Evolutionary conservation across 768 basidiomycete genomes (phyloP).

Genomic region (Russula brevipes): DNA sequence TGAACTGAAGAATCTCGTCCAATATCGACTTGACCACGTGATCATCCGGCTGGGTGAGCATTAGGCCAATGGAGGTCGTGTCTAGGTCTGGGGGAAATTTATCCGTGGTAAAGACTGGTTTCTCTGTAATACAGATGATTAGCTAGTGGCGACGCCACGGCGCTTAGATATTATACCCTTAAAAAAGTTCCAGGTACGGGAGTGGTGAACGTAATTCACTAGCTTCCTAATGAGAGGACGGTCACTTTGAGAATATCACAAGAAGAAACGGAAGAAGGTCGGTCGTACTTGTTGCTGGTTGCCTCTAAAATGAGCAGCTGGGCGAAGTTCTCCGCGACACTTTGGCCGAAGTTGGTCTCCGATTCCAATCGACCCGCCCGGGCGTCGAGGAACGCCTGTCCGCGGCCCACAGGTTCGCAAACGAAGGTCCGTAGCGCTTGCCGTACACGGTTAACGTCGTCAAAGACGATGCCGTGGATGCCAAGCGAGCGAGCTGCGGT

Average conservation of each 20-base stretch:
- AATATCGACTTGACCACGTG: constrained; percentile 41
- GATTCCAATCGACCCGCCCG: constrained; percentile 43
- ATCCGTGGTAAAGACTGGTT: constrained; percentile 40
- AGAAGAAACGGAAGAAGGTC: background rate
- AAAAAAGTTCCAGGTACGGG: constrained; percentile 53
- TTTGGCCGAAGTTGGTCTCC: constrained; percentile 39
- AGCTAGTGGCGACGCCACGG: constrained; percentile 30
- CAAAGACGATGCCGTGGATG: constrained; percentile 50
- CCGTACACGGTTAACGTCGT: constrained; percentile 38
- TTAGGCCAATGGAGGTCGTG: constrained; percentile 52
- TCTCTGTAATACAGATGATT: constrained; percentile 32
- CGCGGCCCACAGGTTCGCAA: constrained; percentile 44
- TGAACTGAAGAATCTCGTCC: constrained; percentile 53
- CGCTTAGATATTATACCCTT: constrained; percentile 33
- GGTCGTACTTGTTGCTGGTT: constrained; percentile 40
- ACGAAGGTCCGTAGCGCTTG: constrained; percentile 45
- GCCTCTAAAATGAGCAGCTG: constrained; percentile 55
- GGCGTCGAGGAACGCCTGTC: constrained; percentile 36
- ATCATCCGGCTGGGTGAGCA: constrained; percentile 35
- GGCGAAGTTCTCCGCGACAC: constrained; percentile 50
- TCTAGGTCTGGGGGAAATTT: constrained; percentile 53
- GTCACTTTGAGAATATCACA: background rate
- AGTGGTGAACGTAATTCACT: constrained; percentile 37
- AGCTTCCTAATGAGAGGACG: constrained; percentile 34
- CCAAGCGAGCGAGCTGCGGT: constrained; percentile 53